Evolutionary conservation across 169 alveolate genomes (phyloP).

Genomic region (Theileria parva): DNA sequence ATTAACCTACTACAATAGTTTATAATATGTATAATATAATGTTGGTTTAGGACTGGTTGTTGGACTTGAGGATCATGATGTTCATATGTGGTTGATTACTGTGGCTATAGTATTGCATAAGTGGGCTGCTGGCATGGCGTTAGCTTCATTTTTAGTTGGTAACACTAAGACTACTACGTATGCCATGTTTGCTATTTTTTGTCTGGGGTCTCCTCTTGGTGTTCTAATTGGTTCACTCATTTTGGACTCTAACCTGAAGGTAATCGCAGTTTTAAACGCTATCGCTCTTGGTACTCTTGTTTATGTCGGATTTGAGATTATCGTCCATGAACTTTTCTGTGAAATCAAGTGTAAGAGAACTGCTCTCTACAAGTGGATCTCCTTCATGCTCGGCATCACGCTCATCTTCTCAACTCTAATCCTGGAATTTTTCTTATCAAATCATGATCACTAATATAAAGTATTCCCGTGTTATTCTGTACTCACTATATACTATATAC

Average conservation of each 20-base stretch:
- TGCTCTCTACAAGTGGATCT: slow-evolving; percentile 52
- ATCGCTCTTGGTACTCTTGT: slow-evolving; percentile 57
- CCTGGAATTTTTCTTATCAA: slow-evolving; percentile 26
- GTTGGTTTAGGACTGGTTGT: slow-evolving; percentile 35
- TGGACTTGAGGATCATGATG: slow-evolving; percentile 49
- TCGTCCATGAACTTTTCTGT: slow-evolving; percentile 52
- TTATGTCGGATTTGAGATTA: slow-evolving; percentile 54
- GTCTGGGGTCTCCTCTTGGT: slow-evolving; percentile 57
- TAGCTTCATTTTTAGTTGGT: slow-evolving; percentile 38
- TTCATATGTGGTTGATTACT: slow-evolving; percentile 54
- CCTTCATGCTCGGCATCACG: slow-evolving; percentile 23
- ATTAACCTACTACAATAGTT: no score
- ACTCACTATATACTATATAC: no score
- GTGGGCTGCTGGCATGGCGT: slow-evolving; percentile 71
- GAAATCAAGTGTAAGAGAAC: slow-evolving; percentile 41
- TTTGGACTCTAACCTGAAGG: slow-evolving; percentile 16
- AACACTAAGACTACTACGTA: slow-evolving; percentile 1
- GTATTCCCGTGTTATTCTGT: no score
- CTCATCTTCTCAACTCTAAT: slow-evolving; percentile 31
- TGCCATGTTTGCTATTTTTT: slow-evolving; percentile 34
- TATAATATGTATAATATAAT: no score
- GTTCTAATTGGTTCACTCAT: slow-evolving; percentile 39
- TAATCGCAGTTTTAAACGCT: slow-evolving; percentile 35
- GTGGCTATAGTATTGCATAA: slow-evolving; percentile 52
- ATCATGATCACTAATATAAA: slow-evolving; percentile 6